A percentile compares a stretch with the other conserved stretches of the same genome.
These are phyloP conservation scores for Pinus albicaulis DNA, from an alignment of 75 land plant genomes.

Conservation along the genomic window DNA sequence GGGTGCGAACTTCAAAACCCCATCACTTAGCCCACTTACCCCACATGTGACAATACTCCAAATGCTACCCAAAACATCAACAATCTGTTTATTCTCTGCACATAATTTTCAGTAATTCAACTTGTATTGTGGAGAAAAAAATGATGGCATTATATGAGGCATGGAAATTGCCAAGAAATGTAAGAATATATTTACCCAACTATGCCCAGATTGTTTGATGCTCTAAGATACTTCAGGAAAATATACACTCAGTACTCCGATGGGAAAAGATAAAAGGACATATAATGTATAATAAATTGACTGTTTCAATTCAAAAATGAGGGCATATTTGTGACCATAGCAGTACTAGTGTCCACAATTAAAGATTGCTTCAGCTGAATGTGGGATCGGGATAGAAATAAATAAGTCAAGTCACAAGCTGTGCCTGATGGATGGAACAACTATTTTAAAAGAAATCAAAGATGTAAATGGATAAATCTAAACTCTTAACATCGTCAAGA, in stretches of 20 bases:
- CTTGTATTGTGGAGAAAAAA: not conserved
- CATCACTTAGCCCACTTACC: too few relatives aligned
- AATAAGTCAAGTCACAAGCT: not conserved
- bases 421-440: not conserved
- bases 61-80: too few relatives aligned
- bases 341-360: not conserved
- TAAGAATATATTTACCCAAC: not conserved
- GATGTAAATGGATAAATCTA: not conserved
- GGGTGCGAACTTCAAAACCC: too few relatives aligned
- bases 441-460: not conserved
- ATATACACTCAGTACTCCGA: not conserved
- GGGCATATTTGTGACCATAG: not conserved
- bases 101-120: not conserved
- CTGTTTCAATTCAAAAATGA: not conserved
- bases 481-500: not conserved
- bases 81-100: too few relatives aligned
- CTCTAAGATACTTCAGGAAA: not conserved
- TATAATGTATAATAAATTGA: not conserved
- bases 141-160: not conserved
- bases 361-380: not conserved
- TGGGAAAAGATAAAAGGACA: not conserved
- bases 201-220: not conserved
- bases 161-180: not conserved
- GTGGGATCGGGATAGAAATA: not conserved
- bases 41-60: too few relatives aligned